These are phyloP conservation scores for Paramecium primaurelia DNA, from an alignment of 73 alveolate genomes.

Conservation along the genomic window DNA sequence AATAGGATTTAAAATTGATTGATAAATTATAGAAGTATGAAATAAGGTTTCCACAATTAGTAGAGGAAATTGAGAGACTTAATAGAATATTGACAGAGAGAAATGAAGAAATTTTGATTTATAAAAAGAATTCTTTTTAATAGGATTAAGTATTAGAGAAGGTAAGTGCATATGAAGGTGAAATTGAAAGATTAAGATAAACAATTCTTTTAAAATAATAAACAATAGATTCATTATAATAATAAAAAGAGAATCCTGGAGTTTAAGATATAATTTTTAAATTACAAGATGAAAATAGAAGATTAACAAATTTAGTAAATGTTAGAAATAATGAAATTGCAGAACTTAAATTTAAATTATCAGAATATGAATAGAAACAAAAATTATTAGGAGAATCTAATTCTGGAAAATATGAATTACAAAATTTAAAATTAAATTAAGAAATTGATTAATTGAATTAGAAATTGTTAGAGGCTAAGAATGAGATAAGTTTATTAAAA, in stretches of 20 bases:
- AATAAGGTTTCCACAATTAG: neutral
- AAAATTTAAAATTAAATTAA: neutral
- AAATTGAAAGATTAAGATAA: slow-evolving; percentile 27
- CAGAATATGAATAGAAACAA: neutral
- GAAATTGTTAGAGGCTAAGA: neutral
- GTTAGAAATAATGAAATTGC: slow-evolving; percentile 27
- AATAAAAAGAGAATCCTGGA: neutral
- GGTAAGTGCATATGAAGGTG: slow-evolving; percentile 11
- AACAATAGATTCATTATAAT: neutral
- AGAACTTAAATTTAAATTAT: slow-evolving; percentile 13
- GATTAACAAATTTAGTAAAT: neutral
- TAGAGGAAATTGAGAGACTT: slow-evolving; percentile 36
- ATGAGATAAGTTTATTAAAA: neutral
- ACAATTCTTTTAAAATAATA: neutral
- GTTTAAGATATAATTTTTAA: neutral
- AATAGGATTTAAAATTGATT: neutral
- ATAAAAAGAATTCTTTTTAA: neutral
- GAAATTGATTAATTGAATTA: neutral
- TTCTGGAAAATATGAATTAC: neutral
- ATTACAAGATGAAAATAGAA: slow-evolving; percentile 22
- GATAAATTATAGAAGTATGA: slow-evolving; percentile 16
- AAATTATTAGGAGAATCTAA: neutral
- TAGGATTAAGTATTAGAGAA: neutral
- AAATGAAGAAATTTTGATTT: neutral
- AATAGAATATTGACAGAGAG: slow-evolving; percentile 24